phyloP scores from a whole-genome alignment of 2,329 filamentous ascomycete genomes.

The Venturiaceae sp. region DNA sequence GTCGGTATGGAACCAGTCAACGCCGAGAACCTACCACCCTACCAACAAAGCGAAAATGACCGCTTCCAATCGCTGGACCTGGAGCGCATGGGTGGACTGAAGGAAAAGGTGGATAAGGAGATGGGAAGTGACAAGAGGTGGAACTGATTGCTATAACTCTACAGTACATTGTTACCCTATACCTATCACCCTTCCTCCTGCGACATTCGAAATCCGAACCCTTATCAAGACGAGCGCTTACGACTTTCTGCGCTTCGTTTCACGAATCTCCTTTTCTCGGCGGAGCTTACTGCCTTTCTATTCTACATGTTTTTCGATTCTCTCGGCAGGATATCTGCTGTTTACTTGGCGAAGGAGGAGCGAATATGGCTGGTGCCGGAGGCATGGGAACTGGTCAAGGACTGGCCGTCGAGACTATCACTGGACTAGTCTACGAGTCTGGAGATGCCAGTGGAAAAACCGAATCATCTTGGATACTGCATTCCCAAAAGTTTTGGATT shows the following conservation, averaged over 20 bases:
- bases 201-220: neutral
- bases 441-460: neutral
- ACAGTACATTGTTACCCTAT: neutral
- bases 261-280: constrained; percentile 1
- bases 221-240: neutral
- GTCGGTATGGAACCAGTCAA: constrained; percentile 80
- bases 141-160: neutral
- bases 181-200: neutral
- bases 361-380: neutral
- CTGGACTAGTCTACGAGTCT: too few species aligned
- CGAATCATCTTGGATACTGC: neutral
- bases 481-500: neutral
- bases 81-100: constrained; percentile 85
- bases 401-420: too few species aligned
- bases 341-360: neutral
- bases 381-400: too few species aligned
- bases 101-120: constrained; percentile 60
- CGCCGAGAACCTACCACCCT: constrained; percentile 77
- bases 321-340: neutral
- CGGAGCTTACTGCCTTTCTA: neutral
- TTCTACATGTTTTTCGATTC: neutral
- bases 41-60: constrained; percentile 62
- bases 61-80: constrained; percentile 93
- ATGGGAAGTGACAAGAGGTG: neutral
- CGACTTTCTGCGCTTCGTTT: neutral